Conservation (phyloP, 2,329 filamentous ascomycete species). For the Nothophoma quercina region DNA sequence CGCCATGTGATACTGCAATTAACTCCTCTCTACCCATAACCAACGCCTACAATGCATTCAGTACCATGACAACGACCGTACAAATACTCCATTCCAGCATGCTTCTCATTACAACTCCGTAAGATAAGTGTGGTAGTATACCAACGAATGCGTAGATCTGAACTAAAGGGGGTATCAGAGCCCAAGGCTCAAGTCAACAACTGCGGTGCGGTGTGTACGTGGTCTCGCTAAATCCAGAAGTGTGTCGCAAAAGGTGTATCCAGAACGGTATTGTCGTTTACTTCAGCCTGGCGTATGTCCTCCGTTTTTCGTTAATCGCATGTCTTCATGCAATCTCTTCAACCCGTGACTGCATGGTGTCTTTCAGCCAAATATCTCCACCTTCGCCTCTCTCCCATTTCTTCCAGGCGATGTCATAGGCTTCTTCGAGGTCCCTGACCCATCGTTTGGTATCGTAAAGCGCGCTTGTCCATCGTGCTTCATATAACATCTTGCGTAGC, state of each 20-base stretch:
- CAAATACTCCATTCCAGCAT: neutral
- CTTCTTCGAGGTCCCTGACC: conserved; percentile 87
- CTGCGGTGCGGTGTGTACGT: conserved; percentile 10
- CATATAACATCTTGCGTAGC: conserved; percentile 81
- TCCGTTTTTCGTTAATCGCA: neutral
- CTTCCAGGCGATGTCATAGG: conserved; percentile 88
- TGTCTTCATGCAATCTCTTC: conserved; percentile 4
- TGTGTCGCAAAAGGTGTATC: conserved; percentile 1
- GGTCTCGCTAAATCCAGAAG: conserved; percentile 24
- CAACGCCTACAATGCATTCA: conserved; percentile 2
- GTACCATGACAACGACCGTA: neutral
- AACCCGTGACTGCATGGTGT: conserved; percentile 9
- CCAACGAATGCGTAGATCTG: conserved; percentile 9
- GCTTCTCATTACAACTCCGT: conserved; percentile 12
- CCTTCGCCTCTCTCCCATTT: conserved; percentile 85
- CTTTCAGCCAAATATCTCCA: conserved; percentile 86
- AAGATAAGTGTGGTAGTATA: neutral
- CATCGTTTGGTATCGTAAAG: conserved; percentile 92
- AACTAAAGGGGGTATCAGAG: conserved; percentile 18
- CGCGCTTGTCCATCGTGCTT: conserved; percentile 82
- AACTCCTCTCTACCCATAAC: neutral
- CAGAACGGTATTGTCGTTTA: conserved; percentile 13
- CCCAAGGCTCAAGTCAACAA: conserved; percentile 12
- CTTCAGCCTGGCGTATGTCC: neutral
- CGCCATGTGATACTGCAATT: neutral